Conservation (phyloP, 31 red algal genomes). For the Asparagopsis taxiformis region DNA sequence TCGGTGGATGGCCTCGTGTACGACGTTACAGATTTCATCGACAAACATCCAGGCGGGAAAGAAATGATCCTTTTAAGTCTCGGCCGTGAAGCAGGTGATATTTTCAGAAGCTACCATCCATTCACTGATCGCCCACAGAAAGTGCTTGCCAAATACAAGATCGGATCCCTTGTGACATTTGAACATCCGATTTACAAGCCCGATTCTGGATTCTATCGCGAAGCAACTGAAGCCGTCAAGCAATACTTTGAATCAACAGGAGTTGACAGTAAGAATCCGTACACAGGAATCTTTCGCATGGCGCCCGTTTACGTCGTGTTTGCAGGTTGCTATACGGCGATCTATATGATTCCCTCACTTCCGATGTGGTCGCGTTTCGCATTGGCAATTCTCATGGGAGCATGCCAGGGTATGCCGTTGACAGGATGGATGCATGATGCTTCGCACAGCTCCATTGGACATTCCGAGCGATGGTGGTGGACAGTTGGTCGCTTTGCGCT, state of each 20-base stretch:
- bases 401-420: conserved; percentile 70
- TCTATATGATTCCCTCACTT: conserved; percentile 13
- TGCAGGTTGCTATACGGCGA: conserved; percentile 7
- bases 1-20: conserved; percentile 76
- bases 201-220: conserved; percentile 68
- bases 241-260: conserved; percentile 27
- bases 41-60: conserved; percentile 71
- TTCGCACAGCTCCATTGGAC: conserved; percentile 67
- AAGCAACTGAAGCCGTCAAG: conserved; percentile 25
- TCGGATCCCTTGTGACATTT: conserved; percentile 18
- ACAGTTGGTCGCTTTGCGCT: conserved; percentile 62
- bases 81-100: conserved; percentile 68
- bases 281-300: conserved; percentile 38
- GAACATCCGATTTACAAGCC: conserved; percentile 35
- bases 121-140: conserved; percentile 35
- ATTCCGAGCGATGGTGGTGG: conserved; percentile 68
- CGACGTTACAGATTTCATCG: conserved; percentile 80
- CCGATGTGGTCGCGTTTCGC: conserved; percentile 11
- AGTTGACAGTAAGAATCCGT: conserved; percentile 23
- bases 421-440: conserved; percentile 89
- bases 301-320: conserved; percentile 56
- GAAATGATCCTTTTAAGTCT: conserved; percentile 57
- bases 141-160: conserved; percentile 37
- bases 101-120: conserved; percentile 75
- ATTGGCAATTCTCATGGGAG: conserved; percentile 34